Percentiles rank a stretch among this genome's conserved stretches.
phyloP scores from a whole-genome alignment of 2,329 filamentous ascomycete species.

The Tympanopsis confertula region DNA sequence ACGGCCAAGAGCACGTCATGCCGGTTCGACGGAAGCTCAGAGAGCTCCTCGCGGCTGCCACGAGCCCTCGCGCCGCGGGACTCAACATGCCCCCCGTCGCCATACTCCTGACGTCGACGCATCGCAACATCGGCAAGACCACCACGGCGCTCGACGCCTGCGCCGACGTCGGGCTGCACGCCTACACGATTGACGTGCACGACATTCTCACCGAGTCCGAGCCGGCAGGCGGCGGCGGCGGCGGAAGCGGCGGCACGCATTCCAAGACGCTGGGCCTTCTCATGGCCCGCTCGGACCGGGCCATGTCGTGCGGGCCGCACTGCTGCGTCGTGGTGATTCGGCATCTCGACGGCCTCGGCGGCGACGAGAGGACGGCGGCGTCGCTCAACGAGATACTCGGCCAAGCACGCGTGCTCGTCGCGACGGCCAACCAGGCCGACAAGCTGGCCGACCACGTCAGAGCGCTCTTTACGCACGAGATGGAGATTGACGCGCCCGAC shows the following conservation, averaged over 20 bases:
- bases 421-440: slow-evolving; percentile 89
- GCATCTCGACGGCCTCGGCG: slow-evolving; percentile 82
- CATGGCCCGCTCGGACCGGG: slow-evolving; percentile 76
- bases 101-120: slow-evolving; percentile 79
- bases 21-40: slow-evolving; percentile 61
- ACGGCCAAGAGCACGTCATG: slow-evolving; percentile 31
- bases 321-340: slow-evolving; percentile 73
- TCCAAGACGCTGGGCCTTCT: slow-evolving; percentile 89
- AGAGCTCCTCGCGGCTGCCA: slow-evolving; percentile 78
- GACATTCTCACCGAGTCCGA: slow-evolving; percentile 85
- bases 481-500: slow-evolving; percentile 86
- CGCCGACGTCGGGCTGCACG: slow-evolving; percentile 79
- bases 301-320: slow-evolving; percentile 75
- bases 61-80: slow-evolving; percentile 75
- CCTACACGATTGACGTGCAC: slow-evolving; percentile 79
- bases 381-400: slow-evolving; percentile 73
- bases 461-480: slow-evolving; percentile 85
- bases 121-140: slow-evolving; percentile 84
- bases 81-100: slow-evolving; percentile 79
- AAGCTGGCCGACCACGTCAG: slow-evolving; percentile 84
- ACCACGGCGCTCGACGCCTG: slow-evolving; percentile 67
- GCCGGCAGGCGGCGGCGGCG: slow-evolving; percentile 57
- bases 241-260: slow-evolving; percentile 22
- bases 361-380: slow-evolving; percentile 72
- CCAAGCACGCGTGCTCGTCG: slow-evolving; percentile 73